Base-by-base conservation (phyloP, 371 early-diverging fungal species). In the Mortierella sp. region DNA sequence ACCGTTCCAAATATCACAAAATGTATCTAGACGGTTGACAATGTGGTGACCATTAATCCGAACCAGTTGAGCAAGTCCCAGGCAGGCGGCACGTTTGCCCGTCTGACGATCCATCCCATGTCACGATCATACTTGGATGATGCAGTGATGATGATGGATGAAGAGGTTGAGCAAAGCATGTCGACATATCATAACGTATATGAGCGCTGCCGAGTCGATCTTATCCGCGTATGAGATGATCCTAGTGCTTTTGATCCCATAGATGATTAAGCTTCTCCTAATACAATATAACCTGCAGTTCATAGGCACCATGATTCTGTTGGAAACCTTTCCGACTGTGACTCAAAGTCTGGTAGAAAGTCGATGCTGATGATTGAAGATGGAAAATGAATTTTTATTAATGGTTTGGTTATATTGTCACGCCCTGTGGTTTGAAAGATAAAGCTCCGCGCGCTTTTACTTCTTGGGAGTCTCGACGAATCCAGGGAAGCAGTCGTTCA, bases 401-500 rank as follows among this genome's bases (percentile, higher is more conserved):
- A 34, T 34, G 11, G 11, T 34, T 7, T 0, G 7, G 4, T 34
- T 34, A 14, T 7, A 34, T 34, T 7, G 14, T 17, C 11, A 54
- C 55, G 43, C 55, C 26, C 55, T 54, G 55, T 54, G 17, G 23
- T 15, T 37, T 54, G 6, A 24, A 19, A n/a, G 8, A 39, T 26
- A 14, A 41, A 54, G 27, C 8, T 6, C 4, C 11, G 24, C 17
- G 12, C 6, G 39, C 15, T 23, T 6, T 43, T 43, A 75, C 64
- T 75, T 75, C 75, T 75, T 75, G 59, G 75, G 58, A 12, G 64
- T 69, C 70, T 78, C 81, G 7, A 73, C 75, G 51, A 79, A 82
- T 24, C 87, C 88, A 34, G 94, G 94, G 83, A 95, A 94, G 72
- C 95, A 95, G 4, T 92, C 92, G 58, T 85, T 81, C 54, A 94